phyloP scores from a whole-genome alignment of 2,329 filamentous ascomycete species.

The Ceratocystiopsis sp. region DNA sequence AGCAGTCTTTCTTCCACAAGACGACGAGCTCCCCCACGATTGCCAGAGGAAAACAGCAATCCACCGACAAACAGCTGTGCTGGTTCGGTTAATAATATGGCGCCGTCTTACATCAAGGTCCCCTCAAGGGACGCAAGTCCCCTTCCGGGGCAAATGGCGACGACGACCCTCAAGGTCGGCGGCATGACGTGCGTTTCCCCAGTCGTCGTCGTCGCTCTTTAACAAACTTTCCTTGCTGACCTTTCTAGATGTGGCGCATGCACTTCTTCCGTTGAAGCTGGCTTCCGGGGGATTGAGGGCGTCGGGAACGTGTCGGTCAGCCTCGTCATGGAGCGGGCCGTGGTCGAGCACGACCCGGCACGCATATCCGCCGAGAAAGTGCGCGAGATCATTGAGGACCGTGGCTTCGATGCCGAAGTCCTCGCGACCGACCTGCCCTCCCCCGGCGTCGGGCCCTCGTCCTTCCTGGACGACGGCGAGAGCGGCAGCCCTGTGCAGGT shows the following conservation, averaged over 20 bases:
- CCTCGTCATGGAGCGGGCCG: conserved; percentile 88
- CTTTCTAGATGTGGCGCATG: conserved; percentile 62
- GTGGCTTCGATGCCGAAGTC: conserved; percentile 82
- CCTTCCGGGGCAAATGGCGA: conserved; percentile 50
- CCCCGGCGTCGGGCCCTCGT: conserved; percentile 23
- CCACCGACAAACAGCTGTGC: background rate
- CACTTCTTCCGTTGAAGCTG: conserved; percentile 85
- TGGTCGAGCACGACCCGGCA: conserved; percentile 71
- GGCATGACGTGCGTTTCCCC: conserved; percentile 54
- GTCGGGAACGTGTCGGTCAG: conserved; percentile 80
- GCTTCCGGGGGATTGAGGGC: conserved; percentile 67
- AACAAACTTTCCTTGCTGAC: background rate
- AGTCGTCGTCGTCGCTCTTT: background rate
- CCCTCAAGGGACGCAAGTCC: conserved; percentile 22
- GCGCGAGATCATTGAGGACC: conserved; percentile 74
- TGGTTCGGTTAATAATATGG: conserved; percentile 24
- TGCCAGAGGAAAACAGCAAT: background rate
- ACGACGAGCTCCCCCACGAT: background rate
- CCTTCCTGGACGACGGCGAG: conserved; percentile 11
- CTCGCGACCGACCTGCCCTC: conserved; percentile 61
- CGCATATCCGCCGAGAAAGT: conserved; percentile 59
- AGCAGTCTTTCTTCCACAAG: no score
- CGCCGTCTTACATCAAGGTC: conserved; percentile 31
- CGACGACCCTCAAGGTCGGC: conserved; percentile 76
- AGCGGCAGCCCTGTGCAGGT: conserved; percentile 32